Conservation (phyloP, 257 asterid genomes). For the Nicotiana knightiana region DNA sequence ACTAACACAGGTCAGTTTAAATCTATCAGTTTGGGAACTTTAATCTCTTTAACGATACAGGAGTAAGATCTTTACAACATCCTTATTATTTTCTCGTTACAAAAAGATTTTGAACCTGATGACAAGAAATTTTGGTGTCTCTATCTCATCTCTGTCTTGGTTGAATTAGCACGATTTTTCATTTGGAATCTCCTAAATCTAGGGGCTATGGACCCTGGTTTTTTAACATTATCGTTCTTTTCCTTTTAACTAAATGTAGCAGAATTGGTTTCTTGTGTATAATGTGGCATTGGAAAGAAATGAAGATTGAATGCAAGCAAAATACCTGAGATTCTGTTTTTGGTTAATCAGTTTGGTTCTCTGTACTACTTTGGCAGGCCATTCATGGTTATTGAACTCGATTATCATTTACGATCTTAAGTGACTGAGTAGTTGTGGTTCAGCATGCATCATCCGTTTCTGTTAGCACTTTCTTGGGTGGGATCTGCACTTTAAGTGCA, state of each 20-base stretch:
- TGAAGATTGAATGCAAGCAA: neutral
- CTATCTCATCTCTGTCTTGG: neutral
- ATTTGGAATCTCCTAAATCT: neutral
- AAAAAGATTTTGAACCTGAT: neutral
- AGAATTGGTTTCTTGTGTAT: neutral
- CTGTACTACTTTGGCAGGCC: neutral
- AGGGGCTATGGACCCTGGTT: neutral
- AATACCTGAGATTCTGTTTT: neutral
- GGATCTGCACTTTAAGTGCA: neutral
- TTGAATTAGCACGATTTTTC: neutral
- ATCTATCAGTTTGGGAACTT: neutral
- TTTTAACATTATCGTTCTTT: neutral
- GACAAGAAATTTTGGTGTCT: neutral
- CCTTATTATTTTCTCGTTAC: neutral
- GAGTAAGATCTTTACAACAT: slow-evolving; percentile 29
- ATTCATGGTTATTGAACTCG: neutral
- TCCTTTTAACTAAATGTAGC: neutral
- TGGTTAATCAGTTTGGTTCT: neutral
- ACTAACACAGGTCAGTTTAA: slow-evolving; percentile 71
- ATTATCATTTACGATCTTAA: neutral
- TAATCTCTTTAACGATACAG: neutral
- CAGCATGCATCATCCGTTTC: neutral
- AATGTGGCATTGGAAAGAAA: neutral
- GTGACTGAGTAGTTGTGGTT: neutral
- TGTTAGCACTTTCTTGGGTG: neutral